Evolutionary conservation across 176 grass and related monocot genomes (phyloP).

Genomic region (Triticum dicoccoides): DNA sequence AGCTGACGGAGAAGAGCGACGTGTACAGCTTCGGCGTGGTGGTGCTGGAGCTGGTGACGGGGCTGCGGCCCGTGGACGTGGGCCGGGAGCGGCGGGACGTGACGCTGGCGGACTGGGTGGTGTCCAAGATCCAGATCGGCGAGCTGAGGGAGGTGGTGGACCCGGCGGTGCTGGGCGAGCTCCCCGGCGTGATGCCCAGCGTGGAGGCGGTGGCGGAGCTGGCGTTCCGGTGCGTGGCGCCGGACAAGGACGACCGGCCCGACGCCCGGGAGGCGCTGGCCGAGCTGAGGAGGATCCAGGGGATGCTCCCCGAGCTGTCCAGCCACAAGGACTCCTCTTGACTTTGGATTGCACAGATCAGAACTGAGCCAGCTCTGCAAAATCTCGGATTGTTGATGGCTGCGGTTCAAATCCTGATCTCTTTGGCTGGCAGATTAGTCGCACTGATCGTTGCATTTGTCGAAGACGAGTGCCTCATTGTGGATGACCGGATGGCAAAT

Average conservation of each 20-base stretch:
- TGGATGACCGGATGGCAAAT: neutral
- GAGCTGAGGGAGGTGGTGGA: conserved; percentile 86
- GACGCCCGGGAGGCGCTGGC: conserved; percentile 64
- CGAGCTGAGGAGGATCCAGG: conserved; percentile 72
- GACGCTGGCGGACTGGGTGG: conserved; percentile 78
- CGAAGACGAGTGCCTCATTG: neutral
- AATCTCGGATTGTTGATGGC: neutral
- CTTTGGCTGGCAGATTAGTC: neutral
- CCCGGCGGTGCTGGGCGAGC: conserved; percentile 53
- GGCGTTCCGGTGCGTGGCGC: conserved; percentile 85
- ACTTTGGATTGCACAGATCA: neutral
- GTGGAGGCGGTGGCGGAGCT: conserved; percentile 79
- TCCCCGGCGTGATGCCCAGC: conserved; percentile 40
- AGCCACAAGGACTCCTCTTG: conserved; percentile 25
- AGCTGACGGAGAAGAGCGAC: conserved; percentile 92
- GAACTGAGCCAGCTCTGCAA: no score
- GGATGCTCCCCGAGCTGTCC: conserved; percentile 42
- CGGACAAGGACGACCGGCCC: conserved; percentile 92
- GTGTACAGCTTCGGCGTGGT: conserved; percentile 97
- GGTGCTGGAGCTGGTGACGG: conserved; percentile 78
- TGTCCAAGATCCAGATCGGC: conserved; percentile 86
- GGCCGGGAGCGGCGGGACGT: conserved; percentile 79
- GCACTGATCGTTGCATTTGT: neutral
- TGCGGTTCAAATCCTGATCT: neutral
- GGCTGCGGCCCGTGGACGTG: conserved; percentile 75